Evolutionary conservation across 345 rosid species (phyloP), one percentile per base, ranked within the genome.

Genomic region (Syzygium aromaticum): DNA sequence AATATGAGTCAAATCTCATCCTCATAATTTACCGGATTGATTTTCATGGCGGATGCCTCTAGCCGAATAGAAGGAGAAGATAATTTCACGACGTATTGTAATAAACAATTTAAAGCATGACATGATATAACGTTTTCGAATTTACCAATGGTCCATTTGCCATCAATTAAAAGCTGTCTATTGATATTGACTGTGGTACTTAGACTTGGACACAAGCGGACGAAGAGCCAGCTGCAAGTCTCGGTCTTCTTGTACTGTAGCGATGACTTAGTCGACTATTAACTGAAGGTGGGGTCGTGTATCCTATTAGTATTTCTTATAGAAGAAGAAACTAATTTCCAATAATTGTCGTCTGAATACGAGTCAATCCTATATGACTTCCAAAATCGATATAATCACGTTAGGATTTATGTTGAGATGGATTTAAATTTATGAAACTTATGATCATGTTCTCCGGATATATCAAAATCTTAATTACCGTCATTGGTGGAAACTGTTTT

Each of bases 101-200:
- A 56, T 56, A 56, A 56, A 56, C 27, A 56, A 23, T 22, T 56
- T 23, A 56, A n/a, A n/a, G n/a, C n/a, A n/a, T n/a, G n/a, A n/a
- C n/a, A n/a, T n/a, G 61, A 56, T 56, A 7, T 56, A 56, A 22
- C 23, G 59, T 56, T 56, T 33, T 54, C 17, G 23, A 54, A 19
- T 54, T 54, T 53, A 17, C 57, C 54, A 52, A 52, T 52, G 54
- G 54, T 53, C 56, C 6, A 54, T 54, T 8, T 8, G 22, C 19
- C 59, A 54, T 54, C 59, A 54, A 8, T 22, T 25, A 22, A 54
- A 54, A 22, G 27, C 59, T 54, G 59, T 54, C 27, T 54, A 54
- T 8, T 22, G 27, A 0, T 27, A 22, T 0, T 0, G 59, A 54
- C 22, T 54, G 59, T 22, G 27, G 27, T 54, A 27, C 59, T 0